Conservation (phyloP, 768 basidiomycete genomes). For the Lactifluus volemus region DNA sequence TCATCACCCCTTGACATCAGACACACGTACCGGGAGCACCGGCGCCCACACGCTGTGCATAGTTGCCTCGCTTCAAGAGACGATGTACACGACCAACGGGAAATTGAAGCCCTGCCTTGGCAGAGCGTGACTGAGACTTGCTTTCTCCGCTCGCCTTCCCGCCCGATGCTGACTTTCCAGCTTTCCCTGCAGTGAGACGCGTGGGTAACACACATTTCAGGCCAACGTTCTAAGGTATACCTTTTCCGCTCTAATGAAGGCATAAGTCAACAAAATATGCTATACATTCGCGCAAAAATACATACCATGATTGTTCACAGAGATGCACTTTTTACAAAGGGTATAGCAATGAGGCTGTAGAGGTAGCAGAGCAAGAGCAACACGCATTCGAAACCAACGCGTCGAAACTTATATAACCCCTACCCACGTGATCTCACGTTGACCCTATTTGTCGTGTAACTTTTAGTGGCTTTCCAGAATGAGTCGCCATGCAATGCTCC, state of each 20-base stretch:
- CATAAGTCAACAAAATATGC: background rate
- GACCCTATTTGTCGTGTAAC: background rate
- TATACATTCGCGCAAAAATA: background rate
- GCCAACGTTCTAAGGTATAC: background rate
- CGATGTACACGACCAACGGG: slow-evolving; percentile 92
- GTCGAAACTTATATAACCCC: slow-evolving; percentile 6
- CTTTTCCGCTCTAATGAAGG: slow-evolving; percentile 15
- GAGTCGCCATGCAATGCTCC: background rate
- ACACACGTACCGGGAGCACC: slow-evolving; percentile 66
- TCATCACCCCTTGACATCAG: background rate
- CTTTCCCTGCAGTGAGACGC: slow-evolving; percentile 23
- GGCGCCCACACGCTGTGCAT: slow-evolving; percentile 77
- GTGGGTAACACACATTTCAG: background rate
- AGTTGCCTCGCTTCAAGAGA: slow-evolving; percentile 78
- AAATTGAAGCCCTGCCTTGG: slow-evolving; percentile 71
- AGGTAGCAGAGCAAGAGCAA: slow-evolving; percentile 7
- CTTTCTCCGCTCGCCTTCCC: slow-evolving; percentile 34
- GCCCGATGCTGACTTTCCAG: slow-evolving; percentile 35
- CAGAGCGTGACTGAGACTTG: slow-evolving; percentile 62
- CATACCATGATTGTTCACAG: slow-evolving; percentile 9
- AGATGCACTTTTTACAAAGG: background rate
- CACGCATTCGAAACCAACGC: background rate
- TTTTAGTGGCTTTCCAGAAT: no score
- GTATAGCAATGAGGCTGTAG: slow-evolving; percentile 2
- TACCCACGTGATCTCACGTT: slow-evolving; percentile 4